Evolutionary conservation across 176 grass and related monocot species (phyloP).

Genomic region (Carex scoparia): DNA sequence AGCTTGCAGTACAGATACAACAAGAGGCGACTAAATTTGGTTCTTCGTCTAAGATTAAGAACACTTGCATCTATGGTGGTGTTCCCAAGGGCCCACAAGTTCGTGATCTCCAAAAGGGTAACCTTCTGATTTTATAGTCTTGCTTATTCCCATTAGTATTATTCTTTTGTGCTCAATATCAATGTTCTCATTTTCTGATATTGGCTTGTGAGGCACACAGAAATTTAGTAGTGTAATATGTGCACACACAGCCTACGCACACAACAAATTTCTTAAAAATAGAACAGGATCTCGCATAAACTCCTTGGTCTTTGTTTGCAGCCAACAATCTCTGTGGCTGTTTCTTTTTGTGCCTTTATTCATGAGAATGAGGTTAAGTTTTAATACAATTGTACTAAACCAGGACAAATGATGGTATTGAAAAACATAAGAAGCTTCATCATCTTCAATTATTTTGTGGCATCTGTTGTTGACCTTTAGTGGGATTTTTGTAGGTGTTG

Average conservation of each 20-base stretch:
- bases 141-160: not conserved
- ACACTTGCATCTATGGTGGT: slow-evolving; percentile 94
- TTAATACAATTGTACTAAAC: not conserved
- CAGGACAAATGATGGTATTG: not conserved
- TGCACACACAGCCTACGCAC: not conserved
- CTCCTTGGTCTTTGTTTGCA: not conserved
- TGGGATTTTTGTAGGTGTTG: slow-evolving; percentile 54
- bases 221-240: not conserved
- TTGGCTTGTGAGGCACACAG: not conserved
- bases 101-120: slow-evolving; percentile 97
- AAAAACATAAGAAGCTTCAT: not conserved
- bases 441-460: not conserved
- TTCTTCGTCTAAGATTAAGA: slow-evolving; percentile 96
- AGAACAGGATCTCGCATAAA: not conserved
- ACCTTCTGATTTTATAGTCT: not conserved
- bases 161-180: not conserved
- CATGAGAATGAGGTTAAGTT: not conserved
- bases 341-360: not conserved
- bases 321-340: not conserved
- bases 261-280: not conserved
- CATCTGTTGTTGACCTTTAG: not conserved
- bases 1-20: slow-evolving; percentile 94
- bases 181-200: slow-evolving; percentile 1
- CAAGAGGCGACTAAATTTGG: slow-evolving; percentile 92
- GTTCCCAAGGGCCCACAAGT: slow-evolving; percentile 99